Conservation (phyloP, 306 rosid species). For the Medicago lupulina region DNA sequence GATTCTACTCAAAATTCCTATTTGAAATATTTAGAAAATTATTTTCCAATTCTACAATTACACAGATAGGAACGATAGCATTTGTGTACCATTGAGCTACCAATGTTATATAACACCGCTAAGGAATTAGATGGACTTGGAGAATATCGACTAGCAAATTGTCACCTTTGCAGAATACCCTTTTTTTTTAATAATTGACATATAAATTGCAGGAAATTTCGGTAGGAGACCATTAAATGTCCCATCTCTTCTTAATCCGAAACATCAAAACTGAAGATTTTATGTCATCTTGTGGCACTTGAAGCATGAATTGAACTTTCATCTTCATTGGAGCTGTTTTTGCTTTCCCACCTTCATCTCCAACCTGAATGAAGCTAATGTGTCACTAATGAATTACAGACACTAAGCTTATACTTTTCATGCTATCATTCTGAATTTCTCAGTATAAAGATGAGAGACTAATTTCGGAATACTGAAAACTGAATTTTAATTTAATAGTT, state of each 20-base stretch:
- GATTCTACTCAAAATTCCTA: too few relatives aligned
- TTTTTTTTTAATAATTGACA: neutral
- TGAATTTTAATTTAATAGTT: slow-evolving; percentile 29
- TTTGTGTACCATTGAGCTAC: too few relatives aligned
- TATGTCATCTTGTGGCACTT: slow-evolving; percentile 92
- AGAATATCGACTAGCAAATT: slow-evolving; percentile 34
- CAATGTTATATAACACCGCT: too few relatives aligned
- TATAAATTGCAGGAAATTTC: slow-evolving; percentile 9
- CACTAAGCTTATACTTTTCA: slow-evolving; percentile 9
- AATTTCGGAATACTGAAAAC: slow-evolving; percentile 12
- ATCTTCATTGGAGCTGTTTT: slow-evolving; percentile 93
- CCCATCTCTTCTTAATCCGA: slow-evolving; percentile 97
- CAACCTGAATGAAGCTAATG: slow-evolving; percentile 68
- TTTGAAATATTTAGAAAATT: too few relatives aligned
- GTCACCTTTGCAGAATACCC: neutral
- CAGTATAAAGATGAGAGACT: slow-evolving; percentile 13
- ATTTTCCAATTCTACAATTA: too few relatives aligned
- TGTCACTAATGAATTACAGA: slow-evolving; percentile 16
- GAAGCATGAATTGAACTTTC: slow-evolving; percentile 98
- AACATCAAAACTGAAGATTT: slow-evolving; percentile 82
- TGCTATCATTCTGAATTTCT: slow-evolving; percentile 20
- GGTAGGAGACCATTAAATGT: slow-evolving; percentile 51
- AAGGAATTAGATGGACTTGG: slow-evolving; percentile 24
- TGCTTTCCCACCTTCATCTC: slow-evolving; percentile 87
- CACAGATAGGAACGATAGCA: too few relatives aligned